Evolutionary conservation across 306 rosid species (phyloP).

Genomic region (Cyamopsis tetragonoloba): DNA sequence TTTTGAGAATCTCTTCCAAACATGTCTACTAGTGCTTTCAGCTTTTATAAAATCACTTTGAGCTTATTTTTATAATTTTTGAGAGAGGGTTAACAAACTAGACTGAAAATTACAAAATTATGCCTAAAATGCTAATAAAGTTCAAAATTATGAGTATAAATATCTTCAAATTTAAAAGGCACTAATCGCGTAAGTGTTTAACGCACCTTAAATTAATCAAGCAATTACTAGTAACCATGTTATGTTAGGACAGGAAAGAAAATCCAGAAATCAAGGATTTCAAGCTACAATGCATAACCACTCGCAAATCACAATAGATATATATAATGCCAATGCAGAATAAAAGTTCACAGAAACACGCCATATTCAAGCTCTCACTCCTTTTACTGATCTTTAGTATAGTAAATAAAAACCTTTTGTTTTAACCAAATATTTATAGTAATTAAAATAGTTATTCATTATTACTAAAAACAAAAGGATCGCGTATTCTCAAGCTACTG

Average conservation of each 20-base stretch:
- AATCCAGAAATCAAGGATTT: slow-evolving; percentile 9
- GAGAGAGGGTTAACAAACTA: no score
- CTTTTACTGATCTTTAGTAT: not conserved
- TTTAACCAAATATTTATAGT: not conserved
- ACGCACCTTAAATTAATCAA: no score
- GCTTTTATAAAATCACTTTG: no score
- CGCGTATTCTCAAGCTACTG: slow-evolving; percentile 41
- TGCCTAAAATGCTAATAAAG: no score
- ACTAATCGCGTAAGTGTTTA: no score
- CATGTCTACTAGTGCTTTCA: no score
- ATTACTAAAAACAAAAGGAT: slow-evolving; percentile 17
- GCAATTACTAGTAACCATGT: not conserved
- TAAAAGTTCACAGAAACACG: not conserved
- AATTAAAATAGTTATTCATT: slow-evolving; percentile 12
- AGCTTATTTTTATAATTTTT: no score
- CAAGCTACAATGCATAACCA: not conserved
- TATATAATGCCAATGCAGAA: not conserved
- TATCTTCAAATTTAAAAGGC: no score
- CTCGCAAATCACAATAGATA: not conserved
- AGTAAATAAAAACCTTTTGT: slow-evolving; percentile 16
- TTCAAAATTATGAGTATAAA: no score
- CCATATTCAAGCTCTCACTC: slow-evolving; percentile 4
- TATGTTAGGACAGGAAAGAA: not conserved
- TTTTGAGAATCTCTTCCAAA: no score
- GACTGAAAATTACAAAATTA: no score